A percentile compares a stretch with the other conserved stretches of the same genome.
Conservation (phyloP, 495 filamentous ascomycete genomes). For the Aspergillus olivimuriae region DNA sequence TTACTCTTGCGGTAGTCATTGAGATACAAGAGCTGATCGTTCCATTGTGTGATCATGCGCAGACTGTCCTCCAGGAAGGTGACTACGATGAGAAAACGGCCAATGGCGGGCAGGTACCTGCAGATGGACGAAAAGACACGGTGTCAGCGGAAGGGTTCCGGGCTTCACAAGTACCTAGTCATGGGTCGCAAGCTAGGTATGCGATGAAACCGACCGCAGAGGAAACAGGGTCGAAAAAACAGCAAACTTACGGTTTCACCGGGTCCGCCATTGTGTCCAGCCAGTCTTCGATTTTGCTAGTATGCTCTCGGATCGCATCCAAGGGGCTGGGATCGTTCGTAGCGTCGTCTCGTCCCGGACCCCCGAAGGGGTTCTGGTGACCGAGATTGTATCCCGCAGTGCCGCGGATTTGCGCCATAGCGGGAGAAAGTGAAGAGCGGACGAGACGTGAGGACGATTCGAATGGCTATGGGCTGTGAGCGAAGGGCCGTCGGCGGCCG, state of each 20-base stretch:
- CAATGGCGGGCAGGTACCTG: constrained; percentile 91
- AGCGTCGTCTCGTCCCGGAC: constrained; percentile 52
- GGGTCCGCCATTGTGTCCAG: constrained; percentile 86
- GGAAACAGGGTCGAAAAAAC: constrained; percentile 1
- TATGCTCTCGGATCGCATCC: constrained; percentile 87
- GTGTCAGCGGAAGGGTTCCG: constrained; percentile 24
- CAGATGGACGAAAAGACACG: constrained; percentile 22
- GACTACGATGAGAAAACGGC: constrained; percentile 94
- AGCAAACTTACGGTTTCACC: constrained; percentile 82
- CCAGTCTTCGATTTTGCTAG: constrained; percentile 95
- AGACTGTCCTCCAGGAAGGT: constrained; percentile 97
- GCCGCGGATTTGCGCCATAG: constrained; percentile 94
- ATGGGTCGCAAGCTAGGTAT: no score
- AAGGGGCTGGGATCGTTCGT: constrained; percentile 77
- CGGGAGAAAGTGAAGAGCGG: constrained; percentile 10
- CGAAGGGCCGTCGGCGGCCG: background rate
- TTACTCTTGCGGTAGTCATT: constrained; percentile 90
- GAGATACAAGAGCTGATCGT: constrained; percentile 87
- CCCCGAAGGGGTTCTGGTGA: constrained; percentile 66
- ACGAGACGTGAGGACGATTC: background rate
- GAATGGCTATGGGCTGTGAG: background rate
- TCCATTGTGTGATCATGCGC: constrained; percentile 97
- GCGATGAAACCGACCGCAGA: background rate
- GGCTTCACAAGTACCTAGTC: no score
- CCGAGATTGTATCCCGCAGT: constrained; percentile 94